A percentile compares a stretch with the other conserved stretches of the same genome.
Evolutionary conservation across 306 rosid species (phyloP).

Genomic region (Sicyos baderoa): DNA sequence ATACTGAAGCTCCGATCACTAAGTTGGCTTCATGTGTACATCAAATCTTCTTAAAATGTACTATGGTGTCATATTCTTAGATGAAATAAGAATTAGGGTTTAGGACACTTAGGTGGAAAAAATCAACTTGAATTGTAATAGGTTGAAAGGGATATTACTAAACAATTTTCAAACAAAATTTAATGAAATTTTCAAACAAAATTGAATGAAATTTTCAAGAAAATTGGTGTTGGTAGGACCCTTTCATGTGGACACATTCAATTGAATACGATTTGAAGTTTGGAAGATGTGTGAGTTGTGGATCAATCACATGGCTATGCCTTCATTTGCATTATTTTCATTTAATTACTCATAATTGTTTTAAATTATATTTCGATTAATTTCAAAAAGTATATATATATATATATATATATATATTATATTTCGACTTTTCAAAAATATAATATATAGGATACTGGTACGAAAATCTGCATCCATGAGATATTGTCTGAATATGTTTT

Average conservation of each 20-base stretch:
- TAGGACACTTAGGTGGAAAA: no score
- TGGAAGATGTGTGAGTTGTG: neutral
- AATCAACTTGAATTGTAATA: neutral
- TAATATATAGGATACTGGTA: neutral
- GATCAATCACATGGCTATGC: constrained; percentile 8
- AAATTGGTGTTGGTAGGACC: neutral
- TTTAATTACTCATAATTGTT: neutral
- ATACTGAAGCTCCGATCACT: no score
- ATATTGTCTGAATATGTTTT: no score
- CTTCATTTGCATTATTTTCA: neutral
- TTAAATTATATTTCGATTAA: neutral
- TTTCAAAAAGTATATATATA: no score
- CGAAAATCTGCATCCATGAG: neutral
- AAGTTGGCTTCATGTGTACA: no score
- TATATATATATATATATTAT: no score
- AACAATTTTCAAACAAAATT: neutral
- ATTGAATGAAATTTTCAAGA: neutral
- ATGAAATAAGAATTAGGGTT: no score
- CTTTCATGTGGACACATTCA: neutral
- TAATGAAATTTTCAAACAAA: no score
- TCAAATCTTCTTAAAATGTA: no score
- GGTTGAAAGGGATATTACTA: neutral
- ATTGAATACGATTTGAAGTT: neutral
- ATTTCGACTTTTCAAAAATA: no score
- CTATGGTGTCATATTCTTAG: no score